Evolutionary conservation across 2,329 filamentous ascomycete species (phyloP).

Genomic region (Penicillium expansum): DNA sequence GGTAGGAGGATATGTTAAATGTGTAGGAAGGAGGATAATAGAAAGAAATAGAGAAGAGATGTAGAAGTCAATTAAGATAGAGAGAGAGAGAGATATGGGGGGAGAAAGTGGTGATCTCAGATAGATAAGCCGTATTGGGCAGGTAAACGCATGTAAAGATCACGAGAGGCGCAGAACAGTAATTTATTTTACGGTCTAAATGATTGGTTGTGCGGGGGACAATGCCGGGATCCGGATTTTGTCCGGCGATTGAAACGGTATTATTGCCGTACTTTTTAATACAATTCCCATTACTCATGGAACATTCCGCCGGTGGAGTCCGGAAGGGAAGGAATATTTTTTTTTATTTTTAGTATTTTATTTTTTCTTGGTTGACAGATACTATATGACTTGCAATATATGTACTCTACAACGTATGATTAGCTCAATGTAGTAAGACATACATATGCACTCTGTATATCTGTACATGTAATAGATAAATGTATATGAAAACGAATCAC

Average conservation of each 20-base stretch:
- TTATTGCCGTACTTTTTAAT: neutral
- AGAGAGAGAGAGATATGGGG: constrained; percentile 7
- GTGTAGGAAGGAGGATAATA: constrained; percentile 8
- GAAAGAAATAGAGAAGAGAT: constrained; percentile 11
- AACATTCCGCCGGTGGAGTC: constrained; percentile 28
- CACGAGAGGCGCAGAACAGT: neutral
- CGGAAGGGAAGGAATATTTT: constrained; percentile 2
- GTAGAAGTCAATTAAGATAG: constrained; percentile 1
- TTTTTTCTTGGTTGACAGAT: neutral
- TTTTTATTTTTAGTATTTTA: neutral
- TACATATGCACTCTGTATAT: neutral
- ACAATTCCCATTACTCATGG: constrained; percentile 16
- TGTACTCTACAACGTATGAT: neutral
- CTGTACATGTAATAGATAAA: neutral
- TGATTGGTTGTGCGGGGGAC: constrained; percentile 15
- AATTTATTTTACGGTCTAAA: constrained; percentile 1
- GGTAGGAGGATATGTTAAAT: neutral
- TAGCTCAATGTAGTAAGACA: neutral
- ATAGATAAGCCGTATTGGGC: constrained; percentile 27
- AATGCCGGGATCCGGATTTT: constrained; percentile 14
- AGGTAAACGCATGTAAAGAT: constrained; percentile 13
- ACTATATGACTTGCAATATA: neutral
- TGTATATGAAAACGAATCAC: neutral
- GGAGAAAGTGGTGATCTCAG: constrained; percentile 19
- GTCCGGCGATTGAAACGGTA: neutral